phyloP scores from a whole-genome alignment of 1,284 basidiomycete genomes.

The Leccinum ponderosum region DNA sequence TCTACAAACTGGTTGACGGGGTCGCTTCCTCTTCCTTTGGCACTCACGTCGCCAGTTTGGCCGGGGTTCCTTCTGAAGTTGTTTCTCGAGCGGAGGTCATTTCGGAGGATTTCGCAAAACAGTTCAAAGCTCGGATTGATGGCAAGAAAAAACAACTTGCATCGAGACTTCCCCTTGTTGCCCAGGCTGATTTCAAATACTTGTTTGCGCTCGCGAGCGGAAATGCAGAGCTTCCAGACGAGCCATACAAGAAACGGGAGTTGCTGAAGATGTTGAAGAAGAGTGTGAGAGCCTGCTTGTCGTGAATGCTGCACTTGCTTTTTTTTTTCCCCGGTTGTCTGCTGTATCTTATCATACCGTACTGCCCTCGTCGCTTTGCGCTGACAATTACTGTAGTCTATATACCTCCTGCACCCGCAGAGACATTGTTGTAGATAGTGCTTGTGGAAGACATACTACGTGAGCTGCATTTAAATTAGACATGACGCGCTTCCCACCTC shows the following conservation, averaged over 20 bases:
- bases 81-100: constrained; percentile 86
- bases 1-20: constrained; percentile 91
- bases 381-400: neutral
- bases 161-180: constrained; percentile 67
- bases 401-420: constrained; percentile 17
- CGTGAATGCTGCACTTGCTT: constrained; percentile 10
- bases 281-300: constrained; percentile 43
- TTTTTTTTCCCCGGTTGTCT: neutral
- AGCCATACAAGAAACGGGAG: constrained; percentile 52
- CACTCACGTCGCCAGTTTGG: constrained; percentile 87
- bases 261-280: constrained; percentile 56
- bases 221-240: constrained; percentile 48
- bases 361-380: neutral
- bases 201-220: constrained; percentile 61
- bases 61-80: constrained; percentile 78
- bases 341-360: constrained; percentile 24
- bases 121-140: constrained; percentile 78
- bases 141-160: constrained; percentile 56
- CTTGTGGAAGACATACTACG: neutral
- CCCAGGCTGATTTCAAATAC: constrained; percentile 88
- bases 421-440: constrained; percentile 3
- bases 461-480: constrained; percentile 8
- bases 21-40: constrained; percentile 92
- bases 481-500: neutral
- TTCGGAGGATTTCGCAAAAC: constrained; percentile 84